phyloP scores from a whole-genome alignment of 306 rosid genomes.

The Pyrus betulifolia region DNA sequence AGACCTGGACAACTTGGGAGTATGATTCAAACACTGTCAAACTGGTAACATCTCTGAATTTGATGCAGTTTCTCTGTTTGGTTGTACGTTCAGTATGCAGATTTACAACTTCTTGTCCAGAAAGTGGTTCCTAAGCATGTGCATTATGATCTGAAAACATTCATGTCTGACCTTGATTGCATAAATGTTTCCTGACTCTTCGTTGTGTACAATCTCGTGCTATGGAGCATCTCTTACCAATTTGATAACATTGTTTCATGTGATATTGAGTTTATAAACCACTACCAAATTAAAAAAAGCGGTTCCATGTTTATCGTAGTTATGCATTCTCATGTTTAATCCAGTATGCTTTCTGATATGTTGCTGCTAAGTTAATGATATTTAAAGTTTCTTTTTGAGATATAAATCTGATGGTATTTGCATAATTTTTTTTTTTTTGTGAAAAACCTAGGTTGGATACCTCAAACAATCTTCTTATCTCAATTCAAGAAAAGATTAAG shows the following conservation, averaged over 20 bases:
- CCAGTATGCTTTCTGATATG: neutral
- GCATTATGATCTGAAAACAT: neutral
- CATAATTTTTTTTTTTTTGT: neutral
- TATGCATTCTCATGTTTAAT: neutral
- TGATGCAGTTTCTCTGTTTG: neutral
- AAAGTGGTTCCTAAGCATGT: neutral
- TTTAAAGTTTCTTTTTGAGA: slow-evolving; percentile 6
- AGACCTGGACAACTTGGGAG: slow-evolving; percentile 89
- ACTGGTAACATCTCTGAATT: slow-evolving; percentile 50
- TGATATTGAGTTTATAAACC: neutral
- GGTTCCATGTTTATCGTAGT: too few species aligned
- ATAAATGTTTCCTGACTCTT: neutral
- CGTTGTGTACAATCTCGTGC: neutral
- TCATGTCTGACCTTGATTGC: neutral
- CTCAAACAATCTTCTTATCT: slow-evolving; percentile 66
- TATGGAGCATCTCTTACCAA: neutral
- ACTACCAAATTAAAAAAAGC: neutral
- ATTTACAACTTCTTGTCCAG: neutral
- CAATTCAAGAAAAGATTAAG: slow-evolving; percentile 91
- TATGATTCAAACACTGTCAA: slow-evolving; percentile 85
- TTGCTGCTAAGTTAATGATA: neutral
- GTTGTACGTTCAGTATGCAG: neutral
- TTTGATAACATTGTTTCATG: neutral
- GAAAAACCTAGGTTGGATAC: slow-evolving; percentile 60
- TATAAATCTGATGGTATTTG: neutral